These are phyloP conservation scores for Lunularia cruciata DNA, from an alignment of 225 moss, liverwort and hornwort species.

Conservation along the genomic window DNA sequence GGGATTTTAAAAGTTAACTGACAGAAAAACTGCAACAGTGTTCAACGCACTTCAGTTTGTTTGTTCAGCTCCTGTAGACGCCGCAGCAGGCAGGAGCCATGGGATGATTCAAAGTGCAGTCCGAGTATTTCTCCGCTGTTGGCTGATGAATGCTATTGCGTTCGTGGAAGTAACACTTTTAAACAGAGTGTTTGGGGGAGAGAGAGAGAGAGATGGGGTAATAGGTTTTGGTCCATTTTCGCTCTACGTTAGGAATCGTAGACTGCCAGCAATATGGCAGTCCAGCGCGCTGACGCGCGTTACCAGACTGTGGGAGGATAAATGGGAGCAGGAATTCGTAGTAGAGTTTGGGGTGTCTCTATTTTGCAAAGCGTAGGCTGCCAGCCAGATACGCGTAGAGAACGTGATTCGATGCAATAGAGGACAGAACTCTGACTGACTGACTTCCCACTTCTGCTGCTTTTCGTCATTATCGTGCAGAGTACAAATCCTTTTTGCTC, in stretches of 20 bases:
- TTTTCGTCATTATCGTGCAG: neutral
- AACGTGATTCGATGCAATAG: slow-evolving; percentile 7
- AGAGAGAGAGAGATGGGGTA: too few species aligned
- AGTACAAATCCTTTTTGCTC: neutral
- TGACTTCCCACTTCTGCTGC: neutral
- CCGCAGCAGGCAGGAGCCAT: too few species aligned
- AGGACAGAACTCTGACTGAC: slow-evolving; percentile 6
- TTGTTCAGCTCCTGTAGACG: too few species aligned
- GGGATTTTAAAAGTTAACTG: slow-evolving; percentile 2
- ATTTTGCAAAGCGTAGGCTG: neutral
- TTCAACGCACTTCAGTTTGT: neutral
- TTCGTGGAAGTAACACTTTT: too few species aligned
- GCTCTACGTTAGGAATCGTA: neutral
- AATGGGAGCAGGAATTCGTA: neutral
- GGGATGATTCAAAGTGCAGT: neutral
- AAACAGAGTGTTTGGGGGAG: too few species aligned
- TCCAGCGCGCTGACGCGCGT: too few species aligned
- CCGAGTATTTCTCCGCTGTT: too few species aligned
- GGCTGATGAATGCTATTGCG: too few species aligned
- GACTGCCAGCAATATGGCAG: too few species aligned
- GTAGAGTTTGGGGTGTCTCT: neutral
- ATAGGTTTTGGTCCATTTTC: neutral
- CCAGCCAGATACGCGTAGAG: slow-evolving; percentile 1
- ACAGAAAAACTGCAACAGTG: neutral
- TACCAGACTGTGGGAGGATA: neutral